These are phyloP conservation scores for Aschersonia sp. DNA, from an alignment of 2,329 filamentous ascomycete species.

Conservation along the genomic window DNA sequence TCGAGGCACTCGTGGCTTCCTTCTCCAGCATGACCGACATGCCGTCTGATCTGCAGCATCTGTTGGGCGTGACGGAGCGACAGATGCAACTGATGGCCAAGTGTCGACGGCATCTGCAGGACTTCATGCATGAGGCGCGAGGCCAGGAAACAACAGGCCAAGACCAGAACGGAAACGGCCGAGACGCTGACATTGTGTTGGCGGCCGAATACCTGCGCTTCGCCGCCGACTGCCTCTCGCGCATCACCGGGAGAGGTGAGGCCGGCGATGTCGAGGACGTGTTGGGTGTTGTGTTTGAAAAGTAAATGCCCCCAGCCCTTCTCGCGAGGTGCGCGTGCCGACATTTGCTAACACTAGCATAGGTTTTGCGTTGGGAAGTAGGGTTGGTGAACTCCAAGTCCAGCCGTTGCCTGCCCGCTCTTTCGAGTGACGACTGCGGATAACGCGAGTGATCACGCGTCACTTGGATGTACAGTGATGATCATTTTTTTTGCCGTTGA, in stretches of 20 bases:
- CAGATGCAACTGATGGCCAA: slow-evolving; percentile 68
- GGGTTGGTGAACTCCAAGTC: slow-evolving; percentile 1
- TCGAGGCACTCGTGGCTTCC: slow-evolving; percentile 47
- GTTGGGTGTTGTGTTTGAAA: slow-evolving; percentile 92
- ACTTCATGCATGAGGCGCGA: slow-evolving; percentile 51
- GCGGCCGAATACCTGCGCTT: slow-evolving; percentile 79
- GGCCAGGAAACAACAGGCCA: slow-evolving; percentile 12
- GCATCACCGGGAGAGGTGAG: slow-evolving; percentile 77
- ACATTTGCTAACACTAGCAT: not conserved
- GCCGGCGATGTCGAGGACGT: slow-evolving; percentile 89
- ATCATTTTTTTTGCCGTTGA: no score
- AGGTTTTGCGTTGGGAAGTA: slow-evolving; percentile 35
- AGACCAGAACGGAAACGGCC: slow-evolving; percentile 6
- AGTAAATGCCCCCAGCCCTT: slow-evolving; percentile 45
- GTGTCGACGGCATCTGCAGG: slow-evolving; percentile 57
- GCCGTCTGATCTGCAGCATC: slow-evolving; percentile 61
- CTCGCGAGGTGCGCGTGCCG: not conserved
- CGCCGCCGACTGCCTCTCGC: slow-evolving; percentile 66
- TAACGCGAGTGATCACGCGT: not conserved
- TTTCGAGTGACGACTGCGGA: not conserved
- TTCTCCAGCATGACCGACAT: slow-evolving; percentile 62
- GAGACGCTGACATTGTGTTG: slow-evolving; percentile 68
- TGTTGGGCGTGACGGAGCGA: slow-evolving; percentile 79
- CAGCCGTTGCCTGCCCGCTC: not conserved
- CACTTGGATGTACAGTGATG: no score